These are phyloP conservation scores for Silene latifolia DNA, from an alignment of 148 eudicot species.

Conservation along the genomic window DNA sequence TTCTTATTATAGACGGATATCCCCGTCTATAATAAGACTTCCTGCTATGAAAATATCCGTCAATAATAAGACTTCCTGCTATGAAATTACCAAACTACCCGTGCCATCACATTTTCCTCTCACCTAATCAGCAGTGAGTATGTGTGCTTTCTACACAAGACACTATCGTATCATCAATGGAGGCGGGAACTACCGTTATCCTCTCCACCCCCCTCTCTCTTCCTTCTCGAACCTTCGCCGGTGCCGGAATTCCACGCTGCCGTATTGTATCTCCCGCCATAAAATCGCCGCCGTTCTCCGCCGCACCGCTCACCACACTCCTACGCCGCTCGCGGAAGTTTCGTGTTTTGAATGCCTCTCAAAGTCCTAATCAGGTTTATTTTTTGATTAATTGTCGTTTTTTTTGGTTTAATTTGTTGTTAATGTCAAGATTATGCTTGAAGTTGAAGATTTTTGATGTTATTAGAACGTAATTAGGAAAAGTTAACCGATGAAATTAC, in stretches of 20 bases:
- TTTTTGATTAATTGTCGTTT: background rate
- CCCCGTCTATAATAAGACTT: no score
- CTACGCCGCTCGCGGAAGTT: constrained; percentile 8
- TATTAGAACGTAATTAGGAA: background rate
- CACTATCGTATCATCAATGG: constrained; percentile 17
- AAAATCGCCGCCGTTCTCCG: constrained; percentile 13
- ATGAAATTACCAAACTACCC: no score
- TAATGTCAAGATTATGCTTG: background rate
- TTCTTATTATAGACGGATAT: no score
- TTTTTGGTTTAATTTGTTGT: background rate
- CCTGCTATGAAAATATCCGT: no score
- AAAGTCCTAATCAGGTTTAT: constrained; percentile 24
- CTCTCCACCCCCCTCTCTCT: constrained; percentile 17
- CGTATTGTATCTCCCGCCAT: background rate
- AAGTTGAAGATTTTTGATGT: background rate
- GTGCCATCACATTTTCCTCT: constrained; percentile 6
- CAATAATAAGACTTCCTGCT: no score
- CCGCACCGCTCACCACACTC: constrained; percentile 10
- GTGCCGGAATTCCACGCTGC: constrained; percentile 8
- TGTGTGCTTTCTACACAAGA: background rate
- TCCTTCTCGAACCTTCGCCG: constrained; percentile 7
- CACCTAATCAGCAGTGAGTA: background rate
- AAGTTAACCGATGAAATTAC: background rate
- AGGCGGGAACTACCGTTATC: constrained; percentile 40
- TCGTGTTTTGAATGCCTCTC: constrained; percentile 18